Evolutionary conservation across 2,329 filamentous ascomycete species (phyloP).

Genomic region (Huntiella savannae): DNA sequence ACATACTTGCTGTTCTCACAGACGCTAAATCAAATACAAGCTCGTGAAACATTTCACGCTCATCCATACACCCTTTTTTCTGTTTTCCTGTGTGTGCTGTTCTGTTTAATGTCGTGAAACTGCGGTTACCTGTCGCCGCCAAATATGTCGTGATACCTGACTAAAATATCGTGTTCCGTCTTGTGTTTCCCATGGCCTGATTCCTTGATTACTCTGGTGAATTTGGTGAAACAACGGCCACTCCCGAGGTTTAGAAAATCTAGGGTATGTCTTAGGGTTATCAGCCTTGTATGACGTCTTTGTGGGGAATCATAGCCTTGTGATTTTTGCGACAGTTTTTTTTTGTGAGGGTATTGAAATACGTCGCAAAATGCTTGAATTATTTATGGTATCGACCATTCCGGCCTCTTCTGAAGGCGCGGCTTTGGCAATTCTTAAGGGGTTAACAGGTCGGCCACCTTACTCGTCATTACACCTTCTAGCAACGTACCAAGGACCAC

Average conservation of each 20-base stretch:
- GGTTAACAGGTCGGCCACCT: slow-evolving; percentile 36
- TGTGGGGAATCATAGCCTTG: too few relatives aligned
- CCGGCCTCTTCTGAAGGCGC: slow-evolving; percentile 28
- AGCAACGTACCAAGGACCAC: slow-evolving; percentile 26
- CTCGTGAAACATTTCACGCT: neutral
- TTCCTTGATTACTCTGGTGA: too few relatives aligned
- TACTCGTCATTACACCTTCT: slow-evolving; percentile 15
- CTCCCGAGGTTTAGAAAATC: too few relatives aligned
- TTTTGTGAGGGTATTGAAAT: neutral
- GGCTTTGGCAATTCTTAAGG: slow-evolving; percentile 34
- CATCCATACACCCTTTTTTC: neutral
- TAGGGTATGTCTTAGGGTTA: too few relatives aligned
- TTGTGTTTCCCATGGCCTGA: neutral
- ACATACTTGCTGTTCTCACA: neutral
- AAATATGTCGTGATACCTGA: neutral
- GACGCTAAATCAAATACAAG: neutral
- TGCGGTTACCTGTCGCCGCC: neutral
- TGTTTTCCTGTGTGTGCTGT: neutral
- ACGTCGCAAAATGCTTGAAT: slow-evolving; percentile 30
- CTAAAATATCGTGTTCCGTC: neutral
- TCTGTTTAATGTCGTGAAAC: slow-evolving; percentile 24
- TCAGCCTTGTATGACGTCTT: too few relatives aligned
- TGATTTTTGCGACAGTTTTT: too few relatives aligned
- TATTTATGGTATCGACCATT: slow-evolving; percentile 37
- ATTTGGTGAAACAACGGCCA: too few relatives aligned